Conservation (phyloP, 2,329 filamentous ascomycete species). For the Mycogone perniciosa region DNA sequence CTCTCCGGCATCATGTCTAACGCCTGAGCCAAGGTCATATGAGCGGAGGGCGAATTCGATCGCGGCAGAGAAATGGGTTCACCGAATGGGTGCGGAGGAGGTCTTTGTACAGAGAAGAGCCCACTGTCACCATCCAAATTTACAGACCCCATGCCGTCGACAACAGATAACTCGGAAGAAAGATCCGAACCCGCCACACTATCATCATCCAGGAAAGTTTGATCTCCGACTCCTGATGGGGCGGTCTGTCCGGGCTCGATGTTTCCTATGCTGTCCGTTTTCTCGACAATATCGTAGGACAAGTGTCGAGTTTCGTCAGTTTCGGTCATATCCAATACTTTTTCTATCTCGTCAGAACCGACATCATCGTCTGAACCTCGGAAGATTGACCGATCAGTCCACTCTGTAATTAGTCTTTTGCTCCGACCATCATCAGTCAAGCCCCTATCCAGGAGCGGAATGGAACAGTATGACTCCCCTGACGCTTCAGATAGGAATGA, state of each 20-base stretch:
- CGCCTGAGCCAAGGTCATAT: conserved; percentile 43
- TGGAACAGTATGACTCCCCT: conserved; percentile 67
- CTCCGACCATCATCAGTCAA: conserved; percentile 45
- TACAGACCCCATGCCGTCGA: conserved; percentile 36
- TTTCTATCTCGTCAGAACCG: conserved; percentile 19
- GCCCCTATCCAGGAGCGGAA: conserved; percentile 68
- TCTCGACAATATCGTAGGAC: conserved; percentile 50
- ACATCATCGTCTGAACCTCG: conserved; percentile 39
- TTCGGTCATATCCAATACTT: conserved; percentile 8
- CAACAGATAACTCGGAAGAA: conserved; percentile 56
- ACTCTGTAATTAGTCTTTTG: conserved; percentile 37
- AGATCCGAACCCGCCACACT: conserved; percentile 51
- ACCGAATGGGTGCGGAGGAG: conserved; percentile 29
- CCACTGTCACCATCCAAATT: conserved; percentile 34
- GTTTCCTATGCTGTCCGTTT: conserved; percentile 45
- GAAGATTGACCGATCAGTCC: conserved; percentile 51
- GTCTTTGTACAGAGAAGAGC: conserved; percentile 12
- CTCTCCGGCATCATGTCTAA: conserved; percentile 22
- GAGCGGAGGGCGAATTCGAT: conserved; percentile 35
- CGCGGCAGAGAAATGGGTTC: conserved; percentile 20
- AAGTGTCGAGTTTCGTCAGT: conserved; percentile 28
- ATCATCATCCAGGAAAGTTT: conserved; percentile 45
- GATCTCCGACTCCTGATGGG: conserved; percentile 25
- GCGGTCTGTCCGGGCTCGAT: conserved; percentile 32
- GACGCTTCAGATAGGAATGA: conserved; percentile 57